Conservation (phyloP, 768 basidiomycete species). For the Lactarius pseudohatsudake region DNA sequence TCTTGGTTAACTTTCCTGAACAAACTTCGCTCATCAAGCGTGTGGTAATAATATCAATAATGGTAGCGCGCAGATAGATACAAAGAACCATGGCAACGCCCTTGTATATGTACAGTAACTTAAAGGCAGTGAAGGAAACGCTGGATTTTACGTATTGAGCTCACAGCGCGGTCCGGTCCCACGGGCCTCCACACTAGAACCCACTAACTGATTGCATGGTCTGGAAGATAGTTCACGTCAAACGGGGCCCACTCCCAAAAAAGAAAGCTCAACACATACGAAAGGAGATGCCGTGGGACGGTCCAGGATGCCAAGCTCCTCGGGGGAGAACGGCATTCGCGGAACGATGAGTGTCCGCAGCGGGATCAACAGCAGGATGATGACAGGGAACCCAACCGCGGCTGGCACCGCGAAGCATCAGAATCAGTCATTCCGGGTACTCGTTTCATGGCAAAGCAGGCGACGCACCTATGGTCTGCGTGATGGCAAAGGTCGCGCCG, state of each 20-base stretch:
- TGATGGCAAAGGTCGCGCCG: conserved; percentile 85
- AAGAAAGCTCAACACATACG: conserved; percentile 47
- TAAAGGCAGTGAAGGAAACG: too few species aligned
- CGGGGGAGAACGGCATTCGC: conserved; percentile 66
- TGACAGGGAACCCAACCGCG: conserved; percentile 87
- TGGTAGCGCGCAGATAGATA: conserved; percentile 45
- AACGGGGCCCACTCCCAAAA: neutral
- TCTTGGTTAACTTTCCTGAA: neutral
- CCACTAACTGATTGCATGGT: conserved; percentile 29
- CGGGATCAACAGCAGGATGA: conserved; percentile 83
- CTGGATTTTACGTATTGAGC: too few species aligned
- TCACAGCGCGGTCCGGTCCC: too few species aligned
- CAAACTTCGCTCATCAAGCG: conserved; percentile 35
- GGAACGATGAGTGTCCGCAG: conserved; percentile 72
- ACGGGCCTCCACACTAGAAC: neutral
- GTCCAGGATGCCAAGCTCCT: conserved; percentile 84
- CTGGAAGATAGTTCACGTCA: conserved; percentile 7
- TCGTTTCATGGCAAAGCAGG: conserved; percentile 35
- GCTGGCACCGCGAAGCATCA: conserved; percentile 41
- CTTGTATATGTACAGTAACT: too few species aligned
- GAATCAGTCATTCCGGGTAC: neutral
- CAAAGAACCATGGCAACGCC: conserved; percentile 35
- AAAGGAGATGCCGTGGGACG: conserved; percentile 87
- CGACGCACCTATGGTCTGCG: conserved; percentile 77
- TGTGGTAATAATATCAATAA: conserved; percentile 50